phyloP scores from a whole-genome alignment of 345 rosid genomes.

The Capsella bursapastoris region DNA sequence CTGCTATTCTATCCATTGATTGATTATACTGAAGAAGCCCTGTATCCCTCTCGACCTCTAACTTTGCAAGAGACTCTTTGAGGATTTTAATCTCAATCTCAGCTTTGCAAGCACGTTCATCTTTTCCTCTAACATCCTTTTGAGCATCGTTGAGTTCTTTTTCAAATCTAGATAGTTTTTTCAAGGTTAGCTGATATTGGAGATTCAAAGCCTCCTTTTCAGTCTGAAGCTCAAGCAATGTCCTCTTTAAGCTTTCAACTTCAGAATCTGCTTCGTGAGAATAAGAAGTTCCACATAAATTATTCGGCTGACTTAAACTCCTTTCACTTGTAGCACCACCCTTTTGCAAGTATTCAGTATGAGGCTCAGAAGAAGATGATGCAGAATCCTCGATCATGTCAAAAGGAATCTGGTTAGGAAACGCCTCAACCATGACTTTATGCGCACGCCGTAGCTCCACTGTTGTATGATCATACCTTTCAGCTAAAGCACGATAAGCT shows the following conservation, averaged over 20 bases:
- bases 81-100: conserved; percentile 73
- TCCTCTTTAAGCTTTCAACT: conserved; percentile 60
- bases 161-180: conserved; percentile 68
- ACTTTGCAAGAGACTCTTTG: conserved; percentile 66
- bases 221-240: conserved; percentile 67
- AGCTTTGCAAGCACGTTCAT: conserved; percentile 75
- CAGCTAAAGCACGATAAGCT: conserved; percentile 98
- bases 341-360: conserved; percentile 44
- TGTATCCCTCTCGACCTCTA: conserved; percentile 78
- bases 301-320: conserved; percentile 63
- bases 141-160: conserved; percentile 62
- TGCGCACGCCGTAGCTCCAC: conserved; percentile 88
- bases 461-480: conserved; percentile 95
- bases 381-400: conserved; percentile 64
- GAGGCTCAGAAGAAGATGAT: conserved; percentile 56
- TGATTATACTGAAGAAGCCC: conserved; percentile 66
- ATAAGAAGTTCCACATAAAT: conserved; percentile 40
- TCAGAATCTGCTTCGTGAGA: conserved; percentile 59
- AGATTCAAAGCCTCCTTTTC: conserved; percentile 70
- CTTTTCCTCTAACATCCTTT: conserved; percentile 60
- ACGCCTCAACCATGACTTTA: conserved; percentile 82
- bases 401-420: conserved; percentile 82
- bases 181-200: conserved; percentile 68
- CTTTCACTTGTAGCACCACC: conserved; percentile 46
- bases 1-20: conserved; percentile 65